phyloP scores from a whole-genome alignment of 2,329 filamentous ascomycete genomes.

The Beauveria caledonica region DNA sequence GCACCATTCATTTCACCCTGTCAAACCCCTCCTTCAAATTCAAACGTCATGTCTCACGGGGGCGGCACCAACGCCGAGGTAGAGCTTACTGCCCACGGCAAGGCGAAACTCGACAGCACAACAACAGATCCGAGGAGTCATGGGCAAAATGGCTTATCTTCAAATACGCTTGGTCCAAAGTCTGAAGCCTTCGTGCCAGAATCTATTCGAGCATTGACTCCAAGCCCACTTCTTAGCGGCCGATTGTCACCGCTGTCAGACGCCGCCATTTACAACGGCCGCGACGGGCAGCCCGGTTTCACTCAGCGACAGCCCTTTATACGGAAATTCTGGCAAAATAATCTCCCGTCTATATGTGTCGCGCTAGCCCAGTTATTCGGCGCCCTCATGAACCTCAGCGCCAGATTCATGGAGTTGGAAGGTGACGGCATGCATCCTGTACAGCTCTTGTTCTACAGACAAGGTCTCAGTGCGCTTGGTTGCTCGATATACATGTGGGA shows the following conservation, averaged over 20 bases:
- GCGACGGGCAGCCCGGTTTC: not conserved
- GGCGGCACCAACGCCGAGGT: not conserved
- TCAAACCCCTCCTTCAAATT: not conserved
- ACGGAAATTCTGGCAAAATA: constrained; percentile 47
- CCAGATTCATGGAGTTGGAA: constrained; percentile 65
- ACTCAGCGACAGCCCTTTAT: constrained; percentile 17
- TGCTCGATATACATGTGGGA: constrained; percentile 68
- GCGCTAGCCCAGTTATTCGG: constrained; percentile 72
- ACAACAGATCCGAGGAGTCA: not conserved
- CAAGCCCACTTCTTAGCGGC: constrained; percentile 17
- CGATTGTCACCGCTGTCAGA: constrained; percentile 14
- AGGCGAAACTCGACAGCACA: not conserved
- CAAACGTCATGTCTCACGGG: not conserved
- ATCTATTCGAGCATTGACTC: constrained; percentile 2
- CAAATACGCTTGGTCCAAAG: not conserved
- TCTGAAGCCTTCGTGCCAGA: not conserved
- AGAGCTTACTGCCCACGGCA: not conserved
- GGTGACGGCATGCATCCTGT: constrained; percentile 71
- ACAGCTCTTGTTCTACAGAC: constrained; percentile 74
- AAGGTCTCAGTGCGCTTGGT: constrained; percentile 62
- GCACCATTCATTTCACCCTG: not conserved
- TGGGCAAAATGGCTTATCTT: not conserved
- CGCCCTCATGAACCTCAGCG: constrained; percentile 76
- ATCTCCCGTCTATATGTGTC: constrained; percentile 67
- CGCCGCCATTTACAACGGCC: constrained; percentile 8